Base-by-base conservation (phyloP, 495 filamentous ascomycete species). In the Geoglossum glabrum region DNA sequence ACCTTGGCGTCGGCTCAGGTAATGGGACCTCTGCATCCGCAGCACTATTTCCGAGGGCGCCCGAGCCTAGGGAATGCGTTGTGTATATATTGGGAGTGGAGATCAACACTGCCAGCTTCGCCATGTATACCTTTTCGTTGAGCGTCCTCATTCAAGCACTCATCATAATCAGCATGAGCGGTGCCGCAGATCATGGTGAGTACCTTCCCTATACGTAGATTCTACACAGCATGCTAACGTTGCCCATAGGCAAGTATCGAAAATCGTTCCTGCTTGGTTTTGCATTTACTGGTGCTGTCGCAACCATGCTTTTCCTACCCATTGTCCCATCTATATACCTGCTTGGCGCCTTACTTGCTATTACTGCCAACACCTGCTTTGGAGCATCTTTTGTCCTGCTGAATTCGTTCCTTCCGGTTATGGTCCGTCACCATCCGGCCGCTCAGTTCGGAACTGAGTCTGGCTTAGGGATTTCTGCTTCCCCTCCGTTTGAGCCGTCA, bases 101-200 rank as follows among this genome's bases (percentile, higher is more conserved):
- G 62, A 82, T 98, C 65, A 96, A 95, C 70, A 95, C 92, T 10
- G 90, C 92, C 19, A 93, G 86, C 71, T 96, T 96, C 69, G 92
- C 93, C 59, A 89, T 98, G 85, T 98, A 97, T 71, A 95, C 87
- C 4, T 97, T 97, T 69, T 93, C 87, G 51, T 69, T 95, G 59
- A 92, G 86, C 69, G 92, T 98, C 1, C 66, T 95, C 9, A 65
- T 95, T 33, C 92, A 98, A 69, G 82, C 89, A 9, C 68, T 96
- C 23, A 68, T 98, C 34, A 93, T 98, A 30, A 84, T 98, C 59
- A 93, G 87, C 57, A 95, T 98, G 78, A 90, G 85, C 60, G 92
- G 86, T 33, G 92, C 92, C 45, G 92, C 92, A 49, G 92, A 98
- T 66, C 92, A 97, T 69, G 92, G 92, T 59, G 85, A 17, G 54